Evolutionary conservation across 2,329 filamentous ascomycete species (phyloP), one percentile per base, ranked within the genome.

Genomic region (Alternaria novae-zelandiae): DNA sequence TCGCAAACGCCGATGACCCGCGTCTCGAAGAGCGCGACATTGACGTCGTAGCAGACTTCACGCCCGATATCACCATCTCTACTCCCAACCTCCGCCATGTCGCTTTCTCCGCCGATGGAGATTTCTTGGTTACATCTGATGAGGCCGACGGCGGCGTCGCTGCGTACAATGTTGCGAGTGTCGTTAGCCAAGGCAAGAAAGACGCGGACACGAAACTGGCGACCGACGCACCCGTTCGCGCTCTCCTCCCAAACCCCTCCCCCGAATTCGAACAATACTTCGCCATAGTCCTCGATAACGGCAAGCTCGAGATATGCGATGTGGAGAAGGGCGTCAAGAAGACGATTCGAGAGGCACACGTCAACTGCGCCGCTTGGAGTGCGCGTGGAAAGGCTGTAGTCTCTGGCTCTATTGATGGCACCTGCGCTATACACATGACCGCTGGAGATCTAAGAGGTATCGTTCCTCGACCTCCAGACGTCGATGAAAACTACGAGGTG

Each of bases 361-460:
- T 97, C 26, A 94, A 90, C 76, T 96, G 91, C 73, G 87, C 93
- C 6, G 90, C 92, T 59, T 99, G 96, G 96, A 99, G 96, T 79
- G 91, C 89, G 64, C 93, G 90, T 77, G 96, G 96, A 50, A 99
- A 97, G 78, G 95, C 98, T 77, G 84, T 99, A 46, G 90, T 97
- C 47, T 94, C 93, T 69, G 96, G 96, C 15, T 84, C 96, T 70
- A 89, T 86, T 7, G 89, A 97, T 80, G 96, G 96, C 61, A 90
- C 89, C 12, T 89, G 91, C 56, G 87, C 87, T 59, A 94, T 97
- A 78, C 90, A 98, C 87, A 93, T 92, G 8, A 92, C 91, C 0
- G 88, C 93, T 71, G 95, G 95, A 50, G 86, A 86, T 44, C 85
- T 87, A 26, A 96, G 95, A 81, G 94, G 86, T 36, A 86, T 90